phyloP scores from a whole-genome alignment of 1,284 basidiomycete genomes.

The Neolentinus lepideus region DNA sequence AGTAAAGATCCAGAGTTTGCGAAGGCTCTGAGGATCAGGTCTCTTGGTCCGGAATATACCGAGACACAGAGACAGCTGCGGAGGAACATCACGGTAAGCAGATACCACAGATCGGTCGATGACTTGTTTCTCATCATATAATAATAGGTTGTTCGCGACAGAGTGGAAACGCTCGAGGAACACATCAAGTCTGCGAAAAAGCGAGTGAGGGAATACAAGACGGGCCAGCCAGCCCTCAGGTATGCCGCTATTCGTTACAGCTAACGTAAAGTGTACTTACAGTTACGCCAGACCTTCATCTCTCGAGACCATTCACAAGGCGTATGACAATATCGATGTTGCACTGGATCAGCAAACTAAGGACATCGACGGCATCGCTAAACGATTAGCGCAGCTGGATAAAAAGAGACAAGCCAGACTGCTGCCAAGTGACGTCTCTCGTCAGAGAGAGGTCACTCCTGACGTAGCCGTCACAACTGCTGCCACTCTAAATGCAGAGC shows the following conservation, averaged over 20 bases:
- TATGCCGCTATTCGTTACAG: background rate
- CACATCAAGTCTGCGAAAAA: slow-evolving; percentile 66
- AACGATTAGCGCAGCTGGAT: slow-evolving; percentile 44
- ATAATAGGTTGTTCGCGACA: slow-evolving; percentile 54
- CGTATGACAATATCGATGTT: slow-evolving; percentile 76
- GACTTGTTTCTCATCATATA: background rate
- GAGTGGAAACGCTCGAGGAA: slow-evolving; percentile 73
- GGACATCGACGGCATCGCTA: slow-evolving; percentile 49
- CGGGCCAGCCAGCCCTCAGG: slow-evolving; percentile 60
- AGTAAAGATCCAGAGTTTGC: slow-evolving; percentile 73
- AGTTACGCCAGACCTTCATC: slow-evolving; percentile 52
- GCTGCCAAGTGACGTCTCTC: background rate
- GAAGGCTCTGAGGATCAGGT: slow-evolving; percentile 71
- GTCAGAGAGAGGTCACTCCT: slow-evolving; percentile 41
- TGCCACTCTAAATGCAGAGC: slow-evolving; percentile 72
- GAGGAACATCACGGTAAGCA: slow-evolving; percentile 56
- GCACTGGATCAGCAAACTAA: slow-evolving; percentile 56
- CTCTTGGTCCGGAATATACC: slow-evolving; percentile 84
- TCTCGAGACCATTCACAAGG: slow-evolving; percentile 77
- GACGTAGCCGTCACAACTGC: slow-evolving; percentile 66
- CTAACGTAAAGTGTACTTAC: slow-evolving; percentile 30
- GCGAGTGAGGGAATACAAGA: slow-evolving; percentile 53
- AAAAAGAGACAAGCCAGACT: background rate
- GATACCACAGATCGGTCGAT: too few relatives aligned
- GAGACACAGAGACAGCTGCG: slow-evolving; percentile 77